phyloP scores from a whole-genome alignment of 2,329 filamentous ascomycete species.

The Erysiphe pulchra region DNA sequence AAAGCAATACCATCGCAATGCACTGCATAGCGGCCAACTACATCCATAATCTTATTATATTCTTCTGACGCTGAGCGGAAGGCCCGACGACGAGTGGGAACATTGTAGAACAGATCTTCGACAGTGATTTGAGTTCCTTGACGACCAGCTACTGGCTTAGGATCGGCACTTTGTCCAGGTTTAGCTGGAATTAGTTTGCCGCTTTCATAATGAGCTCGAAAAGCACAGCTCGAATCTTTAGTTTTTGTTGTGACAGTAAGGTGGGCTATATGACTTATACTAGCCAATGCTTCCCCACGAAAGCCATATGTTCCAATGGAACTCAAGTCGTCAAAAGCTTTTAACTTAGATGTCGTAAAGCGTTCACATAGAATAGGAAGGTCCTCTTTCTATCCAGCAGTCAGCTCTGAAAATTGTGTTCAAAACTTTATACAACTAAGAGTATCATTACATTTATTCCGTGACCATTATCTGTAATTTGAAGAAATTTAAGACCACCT shows the following conservation, averaged over 20 bases:
- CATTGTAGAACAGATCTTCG: conserved; percentile 92
- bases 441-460: conserved; percentile 52
- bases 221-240: conserved; percentile 64
- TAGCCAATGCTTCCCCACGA: conserved; percentile 80
- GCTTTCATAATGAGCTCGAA: conserved; percentile 67
- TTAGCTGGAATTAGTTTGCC: conserved; percentile 64
- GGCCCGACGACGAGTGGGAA: conserved; percentile 64
- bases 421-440: not conserved
- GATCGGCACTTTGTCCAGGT: conserved; percentile 64
- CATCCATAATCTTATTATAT: conserved; percentile 91
- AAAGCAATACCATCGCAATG: conserved; percentile 84
- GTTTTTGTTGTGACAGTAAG: conserved; percentile 87
- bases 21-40: conserved; percentile 78
- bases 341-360: conserved; percentile 90
- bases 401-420: not conserved
- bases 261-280: conserved; percentile 96
- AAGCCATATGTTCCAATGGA: conserved; percentile 95
- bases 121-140: conserved; percentile 88
- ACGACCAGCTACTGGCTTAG: conserved; percentile 66
- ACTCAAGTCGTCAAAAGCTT: conserved; percentile 72
- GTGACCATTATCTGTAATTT: conserved; percentile 92
- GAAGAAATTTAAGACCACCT: conserved; percentile 76
- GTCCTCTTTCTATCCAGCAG: conserved; percentile 47
- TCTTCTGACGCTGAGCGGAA: conserved; percentile 86
- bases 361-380: conserved; percentile 78